Base-by-base conservation (phyloP, 23 red algal genomes). In the Cyanidioschyzon merolae region DNA sequence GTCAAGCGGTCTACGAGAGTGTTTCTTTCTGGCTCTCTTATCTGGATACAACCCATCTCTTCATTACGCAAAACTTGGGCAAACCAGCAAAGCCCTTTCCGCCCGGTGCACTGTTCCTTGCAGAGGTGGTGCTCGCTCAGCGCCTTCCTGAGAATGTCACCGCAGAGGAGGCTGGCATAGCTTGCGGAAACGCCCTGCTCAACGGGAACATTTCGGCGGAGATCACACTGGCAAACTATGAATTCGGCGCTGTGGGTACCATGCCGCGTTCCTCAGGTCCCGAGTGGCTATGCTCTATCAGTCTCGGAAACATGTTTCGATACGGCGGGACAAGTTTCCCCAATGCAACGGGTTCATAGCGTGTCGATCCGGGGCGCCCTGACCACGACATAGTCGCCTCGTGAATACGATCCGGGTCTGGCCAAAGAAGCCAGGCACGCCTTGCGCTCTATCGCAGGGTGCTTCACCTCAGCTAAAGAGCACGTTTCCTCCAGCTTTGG, bases 281-380 rank as follows among this genome's bases (percentile, higher is more conserved):
- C n/a, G n/a, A 71, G 63, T 71, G 63, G 63, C 63, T 71, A 35
- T 71, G 63, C 63, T 71, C 63, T 3, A 35, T 71, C 63, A 71
- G 63, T 32, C 29, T 71, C 16, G 63, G 63, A 7, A 71, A 71
- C n/a, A 3, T 71, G 63, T 71, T 71, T 35, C n/a, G 63, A 35
- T 71, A 27, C 63, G 63, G 63, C 29, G 63, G 63, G n/a, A 71
- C 63, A 7, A 32, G n/a, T 25, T 71, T 71, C 29, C 32, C 63
- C 16, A 71, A 71, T 35, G 30, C n/a, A 12, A 71, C n/a, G n/a
- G 3, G 7, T 3, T 71, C 21, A 71, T 54, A 54, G 21, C 21
- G 45, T 54, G n/a, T n/a, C n/a, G n/a, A n/a, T n/a, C n/a, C n/a
- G n/a, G n/a, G n/a, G n/a, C n/a, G n/a, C n/a, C n/a, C n/a, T n/a